A percentile compares a stretch with the other conserved stretches of the same genome.
Conservation (phyloP, 1,139 yeast species). For the Ogataea hybrid region DNA sequence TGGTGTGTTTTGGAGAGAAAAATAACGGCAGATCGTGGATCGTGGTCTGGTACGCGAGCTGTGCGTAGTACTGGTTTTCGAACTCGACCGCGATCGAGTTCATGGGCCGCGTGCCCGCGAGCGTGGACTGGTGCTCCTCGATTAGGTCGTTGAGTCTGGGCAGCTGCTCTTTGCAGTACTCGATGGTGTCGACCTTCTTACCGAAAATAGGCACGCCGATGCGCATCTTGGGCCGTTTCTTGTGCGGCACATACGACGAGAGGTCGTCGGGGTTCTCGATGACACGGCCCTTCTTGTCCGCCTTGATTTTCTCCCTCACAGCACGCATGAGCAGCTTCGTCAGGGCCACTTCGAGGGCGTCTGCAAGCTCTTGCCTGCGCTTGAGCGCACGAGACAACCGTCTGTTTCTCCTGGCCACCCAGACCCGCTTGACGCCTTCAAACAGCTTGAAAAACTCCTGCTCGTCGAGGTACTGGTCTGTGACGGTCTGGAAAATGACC, state of each 20-base stretch:
- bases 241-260: slow-evolving; percentile 48
- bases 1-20: slow-evolving; percentile 50
- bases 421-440: slow-evolving; percentile 58
- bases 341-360: slow-evolving; percentile 58
- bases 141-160: slow-evolving; percentile 57
- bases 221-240: slow-evolving; percentile 69
- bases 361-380: slow-evolving; percentile 53
- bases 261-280: slow-evolving; percentile 59
- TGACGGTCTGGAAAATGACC: slow-evolving; percentile 61
- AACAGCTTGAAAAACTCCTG: slow-evolving; percentile 51
- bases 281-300: slow-evolving; percentile 54
- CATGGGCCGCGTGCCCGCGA: slow-evolving; percentile 42
- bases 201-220: slow-evolving; percentile 39
- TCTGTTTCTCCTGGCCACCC: slow-evolving; percentile 62
- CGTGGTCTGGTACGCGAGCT: slow-evolving; percentile 62
- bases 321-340: slow-evolving; percentile 57
- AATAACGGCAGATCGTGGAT: slow-evolving; percentile 54
- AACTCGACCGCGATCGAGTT: slow-evolving; percentile 70
- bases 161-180: slow-evolving; percentile 53
- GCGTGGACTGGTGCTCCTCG: slow-evolving; percentile 46
- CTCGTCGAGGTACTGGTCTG: slow-evolving; percentile 48
- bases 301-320: slow-evolving; percentile 50
- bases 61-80: slow-evolving; percentile 68
- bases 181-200: slow-evolving; percentile 60
- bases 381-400: slow-evolving; percentile 51